Evolutionary conservation across 1,284 basidiomycete species (phyloP).

Genomic region (Cryptococcus maquisensis): DNA sequence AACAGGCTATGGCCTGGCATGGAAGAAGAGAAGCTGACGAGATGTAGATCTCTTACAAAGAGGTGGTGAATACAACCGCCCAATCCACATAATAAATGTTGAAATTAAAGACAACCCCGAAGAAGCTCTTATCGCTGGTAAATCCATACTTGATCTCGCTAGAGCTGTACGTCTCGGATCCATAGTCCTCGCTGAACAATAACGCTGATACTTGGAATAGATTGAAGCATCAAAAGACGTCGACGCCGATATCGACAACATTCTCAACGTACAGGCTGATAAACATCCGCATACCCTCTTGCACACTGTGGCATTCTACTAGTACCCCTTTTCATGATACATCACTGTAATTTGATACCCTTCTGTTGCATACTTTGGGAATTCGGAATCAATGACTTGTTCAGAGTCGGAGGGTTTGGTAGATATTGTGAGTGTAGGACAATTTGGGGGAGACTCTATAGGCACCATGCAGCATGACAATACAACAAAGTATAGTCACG

Average conservation of each 20-base stretch:
- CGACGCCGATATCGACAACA: conserved; percentile 84
- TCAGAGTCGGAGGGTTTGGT: neutral
- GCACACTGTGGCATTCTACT: conserved; percentile 88
- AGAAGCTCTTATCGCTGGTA: conserved; percentile 91
- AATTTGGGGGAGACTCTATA: neutral
- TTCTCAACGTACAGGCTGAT: conserved; percentile 77
- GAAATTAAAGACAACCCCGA: conserved; percentile 99
- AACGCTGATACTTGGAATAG: conserved; percentile 49
- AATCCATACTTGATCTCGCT: conserved; percentile 91
- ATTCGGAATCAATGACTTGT: too few relatives aligned
- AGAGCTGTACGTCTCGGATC: conserved; percentile 62
- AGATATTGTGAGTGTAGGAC: neutral
- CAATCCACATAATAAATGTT: conserved; percentile 95
- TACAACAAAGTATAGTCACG: too few relatives aligned
- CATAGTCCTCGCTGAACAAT: neutral
- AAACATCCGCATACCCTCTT: conserved; percentile 87
- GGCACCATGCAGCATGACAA: neutral
- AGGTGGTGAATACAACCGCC: conserved; percentile 86
- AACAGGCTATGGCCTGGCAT: neutral
- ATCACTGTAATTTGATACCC: neutral
- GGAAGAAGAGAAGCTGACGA: neutral
- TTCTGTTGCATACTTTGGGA: neutral
- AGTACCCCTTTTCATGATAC: neutral
- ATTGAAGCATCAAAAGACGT: conserved; percentile 81
- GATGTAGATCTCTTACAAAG: conserved; percentile 75